These are phyloP conservation scores for Viridothelium virens DNA, from an alignment of 495 filamentous ascomycete species.

Conservation along the genomic window DNA sequence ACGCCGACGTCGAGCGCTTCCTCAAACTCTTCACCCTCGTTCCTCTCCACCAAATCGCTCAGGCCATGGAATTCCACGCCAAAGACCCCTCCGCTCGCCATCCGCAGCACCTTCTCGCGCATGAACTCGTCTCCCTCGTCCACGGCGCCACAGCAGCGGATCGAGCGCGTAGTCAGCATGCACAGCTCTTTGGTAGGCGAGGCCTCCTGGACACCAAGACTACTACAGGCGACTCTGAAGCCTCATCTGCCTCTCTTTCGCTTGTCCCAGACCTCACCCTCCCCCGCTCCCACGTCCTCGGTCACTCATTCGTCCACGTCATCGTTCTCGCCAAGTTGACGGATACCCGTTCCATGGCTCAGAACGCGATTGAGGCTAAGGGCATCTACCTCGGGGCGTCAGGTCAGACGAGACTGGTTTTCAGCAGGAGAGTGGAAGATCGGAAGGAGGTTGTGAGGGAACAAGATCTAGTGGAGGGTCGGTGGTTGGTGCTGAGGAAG, in stretches of 20 bases:
- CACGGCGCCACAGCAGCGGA: conserved; percentile 59
- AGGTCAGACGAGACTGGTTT: conserved; percentile 29
- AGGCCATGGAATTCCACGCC: conserved; percentile 58
- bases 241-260: neutral
- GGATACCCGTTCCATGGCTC: conserved; percentile 16
- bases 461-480: conserved; percentile 55
- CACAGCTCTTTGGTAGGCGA: conserved; percentile 43
- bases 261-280: conserved; percentile 8
- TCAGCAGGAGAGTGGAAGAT: neutral
- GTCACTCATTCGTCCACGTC: conserved; percentile 18
- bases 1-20: conserved; percentile 68
- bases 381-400: conserved; percentile 24
- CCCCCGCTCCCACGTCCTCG: conserved; percentile 15
- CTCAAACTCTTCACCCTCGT: conserved; percentile 90
- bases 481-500: conserved; percentile 58
- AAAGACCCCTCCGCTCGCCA: conserved; percentile 57
- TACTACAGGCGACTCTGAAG: neutral
- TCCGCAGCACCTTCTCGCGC: conserved; percentile 75
- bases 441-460: neutral
- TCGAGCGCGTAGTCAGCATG: conserved; percentile 51
- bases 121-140: conserved; percentile 68
- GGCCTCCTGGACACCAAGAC: conserved; percentile 24
- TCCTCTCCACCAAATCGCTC: conserved; percentile 54
- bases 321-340: conserved; percentile 23
- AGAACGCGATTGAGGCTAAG: conserved; percentile 17